These are phyloP conservation scores for Leucaena leucocephala DNA, from an alignment of 306 rosid species.

Conservation along the genomic window DNA sequence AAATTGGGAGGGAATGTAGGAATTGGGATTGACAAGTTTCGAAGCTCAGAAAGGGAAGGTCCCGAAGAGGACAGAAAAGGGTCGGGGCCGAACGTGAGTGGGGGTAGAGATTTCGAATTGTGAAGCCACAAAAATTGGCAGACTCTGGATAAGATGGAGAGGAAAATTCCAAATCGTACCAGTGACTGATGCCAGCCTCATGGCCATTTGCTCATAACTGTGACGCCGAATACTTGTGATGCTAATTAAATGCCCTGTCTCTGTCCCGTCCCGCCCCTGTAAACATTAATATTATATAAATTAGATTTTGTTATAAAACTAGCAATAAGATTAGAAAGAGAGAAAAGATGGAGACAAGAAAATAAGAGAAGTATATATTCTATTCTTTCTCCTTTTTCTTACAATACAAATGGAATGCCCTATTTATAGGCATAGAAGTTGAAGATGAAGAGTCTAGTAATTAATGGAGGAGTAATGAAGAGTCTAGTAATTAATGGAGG, in stretches of 20 bases:
- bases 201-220: background rate
- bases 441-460: too few relatives aligned
- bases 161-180: background rate
- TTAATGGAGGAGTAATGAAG: too few relatives aligned
- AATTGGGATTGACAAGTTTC: background rate
- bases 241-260: background rate
- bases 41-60: background rate
- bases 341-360: too few relatives aligned
- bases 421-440: too few relatives aligned
- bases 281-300: too few relatives aligned
- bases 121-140: background rate
- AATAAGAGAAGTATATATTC: too few relatives aligned
- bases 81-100: background rate
- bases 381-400: too few relatives aligned
- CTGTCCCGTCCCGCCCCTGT: background rate
- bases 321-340: too few relatives aligned
- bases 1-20: background rate
- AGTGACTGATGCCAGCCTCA: background rate
- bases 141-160: background rate
- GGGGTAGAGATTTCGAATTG: background rate
- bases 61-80: too few relatives aligned
- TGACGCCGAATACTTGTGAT: background rate
- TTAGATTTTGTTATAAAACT: too few relatives aligned
- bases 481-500: too few relatives aligned
- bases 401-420: too few relatives aligned